These are phyloP conservation scores for Puccinia hordei DNA, from an alignment of 1,284 basidiomycete species.

Conservation along the genomic window DNA sequence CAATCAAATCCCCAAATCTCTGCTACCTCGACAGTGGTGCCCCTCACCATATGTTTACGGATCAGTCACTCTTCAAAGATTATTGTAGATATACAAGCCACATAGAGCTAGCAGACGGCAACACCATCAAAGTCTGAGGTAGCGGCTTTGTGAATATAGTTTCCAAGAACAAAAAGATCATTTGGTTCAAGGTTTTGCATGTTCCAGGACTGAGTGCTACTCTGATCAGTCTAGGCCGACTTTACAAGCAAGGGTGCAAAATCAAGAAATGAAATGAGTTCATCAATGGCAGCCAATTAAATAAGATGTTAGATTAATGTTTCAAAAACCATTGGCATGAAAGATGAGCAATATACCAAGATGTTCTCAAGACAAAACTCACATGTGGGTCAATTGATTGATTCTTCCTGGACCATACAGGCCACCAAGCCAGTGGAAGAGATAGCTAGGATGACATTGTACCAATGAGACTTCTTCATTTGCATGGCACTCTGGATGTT, in stretches of 20 bases:
- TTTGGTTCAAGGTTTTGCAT: neutral
- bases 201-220: neutral
- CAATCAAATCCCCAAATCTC: neutral
- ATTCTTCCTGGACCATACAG: too few relatives aligned
- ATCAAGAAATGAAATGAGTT: too few relatives aligned
- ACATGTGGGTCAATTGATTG: too few relatives aligned
- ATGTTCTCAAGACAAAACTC: too few relatives aligned
- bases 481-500: too few relatives aligned
- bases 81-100: neutral
- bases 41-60: neutral
- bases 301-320: too few relatives aligned
- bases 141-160: neutral
- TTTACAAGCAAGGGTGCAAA: neutral
- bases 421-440: too few relatives aligned
- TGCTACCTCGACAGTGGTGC: neutral
- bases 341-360: too few relatives aligned
- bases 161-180: neutral
- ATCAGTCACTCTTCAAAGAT: neutral
- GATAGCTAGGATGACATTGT: too few relatives aligned
- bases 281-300: too few relatives aligned
- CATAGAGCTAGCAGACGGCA: slow-evolving; percentile 4
- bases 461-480: too few relatives aligned
- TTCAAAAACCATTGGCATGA: too few relatives aligned
- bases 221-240: neutral
- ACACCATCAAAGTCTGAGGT: neutral